Evolutionary conservation across 768 basidiomycete species (phyloP).

Genomic region (Sarcomyxa edulis): DNA sequence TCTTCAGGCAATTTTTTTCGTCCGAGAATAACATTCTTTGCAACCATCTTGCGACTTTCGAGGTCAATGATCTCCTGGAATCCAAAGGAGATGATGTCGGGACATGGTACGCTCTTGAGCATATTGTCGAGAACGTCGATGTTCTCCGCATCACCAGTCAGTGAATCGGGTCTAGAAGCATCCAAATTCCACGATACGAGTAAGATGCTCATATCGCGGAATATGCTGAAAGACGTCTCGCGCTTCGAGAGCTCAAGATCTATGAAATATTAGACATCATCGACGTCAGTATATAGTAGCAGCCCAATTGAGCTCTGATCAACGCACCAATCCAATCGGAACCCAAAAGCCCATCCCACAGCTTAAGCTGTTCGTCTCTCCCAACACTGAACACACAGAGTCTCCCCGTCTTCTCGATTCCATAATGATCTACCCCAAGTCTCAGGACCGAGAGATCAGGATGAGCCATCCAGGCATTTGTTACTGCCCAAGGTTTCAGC

Average conservation of each 20-base stretch:
- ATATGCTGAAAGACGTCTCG: constrained; percentile 74
- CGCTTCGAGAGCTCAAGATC: constrained; percentile 73
- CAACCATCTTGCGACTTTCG: constrained; percentile 87
- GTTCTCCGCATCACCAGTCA: constrained; percentile 66
- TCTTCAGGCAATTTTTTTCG: constrained; percentile 57
- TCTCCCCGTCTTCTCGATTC: constrained; percentile 62
- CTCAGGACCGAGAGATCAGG: constrained; percentile 55
- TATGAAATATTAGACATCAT: no score
- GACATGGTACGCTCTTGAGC: constrained; percentile 62
- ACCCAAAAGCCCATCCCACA: constrained; percentile 90
- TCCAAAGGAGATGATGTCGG: constrained; percentile 91
- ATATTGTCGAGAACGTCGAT: constrained; percentile 75
- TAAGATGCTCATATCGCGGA: constrained; percentile 72
- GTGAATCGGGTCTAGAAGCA: constrained; percentile 74
- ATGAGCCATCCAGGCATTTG: constrained; percentile 87
- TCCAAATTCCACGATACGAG: constrained; percentile 93
- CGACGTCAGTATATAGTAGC: constrained; percentile 1
- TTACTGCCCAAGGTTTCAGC: constrained; percentile 75
- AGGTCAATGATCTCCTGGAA: constrained; percentile 97
- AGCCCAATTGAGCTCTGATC: not conserved
- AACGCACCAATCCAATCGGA: constrained; percentile 82
- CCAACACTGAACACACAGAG: constrained; percentile 74
- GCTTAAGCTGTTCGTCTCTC: constrained; percentile 61
- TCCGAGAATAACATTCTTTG: constrained; percentile 84
- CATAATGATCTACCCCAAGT: constrained; percentile 66